Base-by-base conservation (phyloP, 1,139 yeast genomes). In the Debaryomyces psychrophilus region DNA sequence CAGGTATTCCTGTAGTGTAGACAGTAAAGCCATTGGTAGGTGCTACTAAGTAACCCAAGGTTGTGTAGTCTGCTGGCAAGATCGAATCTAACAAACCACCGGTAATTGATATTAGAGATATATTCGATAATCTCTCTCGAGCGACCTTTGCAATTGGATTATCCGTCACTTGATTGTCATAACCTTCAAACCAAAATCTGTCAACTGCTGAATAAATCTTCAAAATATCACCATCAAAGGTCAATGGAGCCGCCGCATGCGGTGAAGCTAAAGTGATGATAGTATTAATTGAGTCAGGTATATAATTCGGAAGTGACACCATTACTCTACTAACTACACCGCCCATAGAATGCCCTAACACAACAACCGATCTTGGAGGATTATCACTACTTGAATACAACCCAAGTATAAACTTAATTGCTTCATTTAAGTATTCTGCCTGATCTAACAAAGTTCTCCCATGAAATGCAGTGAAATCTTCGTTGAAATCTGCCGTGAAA, bases 331-430 rank as follows among this genome's bases (percentile, higher is more conserved):
- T 86, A 1, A 92, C 97, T 14, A 92, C 81, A 3, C 98, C 98
- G 31, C 98, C 98, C 98, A 92, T 92, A 1, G 99, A 93, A 68
- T 95, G 99, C 1, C 90, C 97, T 4, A 95, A 61, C 0, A 95
- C 61, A 0, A 92, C 80, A 4, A 95, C 96, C 0, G 96, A 85
- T 28, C 69, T 68, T 0, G 96, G 96, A 9, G 70, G 71, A 29
- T 57, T 47, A 35, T 52, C 48, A 14, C 56, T 51, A 22, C 55
- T 46, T 22, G 69, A 60, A 59, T 93, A 93, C 8, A 93, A 68
- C 4, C 81, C 78, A 15, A 93, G 68, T 18, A 93, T 90, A 61
- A 84, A 90, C 34, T 69, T 66, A 5, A 93, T 74, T 0, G 97
- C 98, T 55, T 92, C 97, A 59, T 95, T 93, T 49, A 89, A 67